These are phyloP conservation scores for Zangia roseola DNA, from an alignment of 768 basidiomycete species.

Conservation along the genomic window DNA sequence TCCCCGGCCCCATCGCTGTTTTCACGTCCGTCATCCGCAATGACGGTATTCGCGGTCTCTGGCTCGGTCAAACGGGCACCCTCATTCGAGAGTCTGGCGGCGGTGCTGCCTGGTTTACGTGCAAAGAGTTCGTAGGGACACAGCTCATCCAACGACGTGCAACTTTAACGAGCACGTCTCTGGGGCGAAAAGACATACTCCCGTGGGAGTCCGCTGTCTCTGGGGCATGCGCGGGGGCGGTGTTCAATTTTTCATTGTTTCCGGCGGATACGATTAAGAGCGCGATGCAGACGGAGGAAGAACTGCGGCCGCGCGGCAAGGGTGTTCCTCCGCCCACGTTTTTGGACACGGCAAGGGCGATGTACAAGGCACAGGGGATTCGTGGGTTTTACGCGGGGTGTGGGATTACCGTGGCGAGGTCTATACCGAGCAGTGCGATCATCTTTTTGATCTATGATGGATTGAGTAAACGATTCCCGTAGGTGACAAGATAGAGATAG, in stretches of 20 bases:
- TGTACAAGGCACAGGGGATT: constrained; percentile 76
- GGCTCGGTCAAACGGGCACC: constrained; percentile 94
- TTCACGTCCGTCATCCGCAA: constrained; percentile 59
- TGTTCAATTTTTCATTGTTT: constrained; percentile 87
- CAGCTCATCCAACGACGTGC: constrained; percentile 54
- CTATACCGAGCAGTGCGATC: constrained; percentile 86
- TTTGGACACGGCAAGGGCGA: constrained; percentile 57
- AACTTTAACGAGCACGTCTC: constrained; percentile 19
- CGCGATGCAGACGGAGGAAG: constrained; percentile 91
- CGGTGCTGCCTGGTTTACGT: constrained; percentile 85
- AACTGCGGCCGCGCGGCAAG: constrained; percentile 59
- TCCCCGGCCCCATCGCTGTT: constrained; percentile 76
- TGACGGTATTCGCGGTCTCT: constrained; percentile 81
- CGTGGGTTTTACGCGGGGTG: constrained; percentile 90
- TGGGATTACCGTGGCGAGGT: constrained; percentile 83
- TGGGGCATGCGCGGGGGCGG: constrained; percentile 83
- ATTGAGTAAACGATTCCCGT: constrained; percentile 53
- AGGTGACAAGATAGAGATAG: constrained; percentile 8
- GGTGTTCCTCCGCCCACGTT: constrained; percentile 41
- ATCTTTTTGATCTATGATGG: constrained; percentile 94
- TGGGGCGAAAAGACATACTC: constrained; percentile 47
- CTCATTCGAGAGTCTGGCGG: constrained; percentile 93
- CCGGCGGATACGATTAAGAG: constrained; percentile 96
- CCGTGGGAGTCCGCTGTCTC: constrained; percentile 83
- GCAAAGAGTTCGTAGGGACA: constrained; percentile 75